Percentiles rank a stretch among this genome's conserved stretches.
Conservation (phyloP, 306 rosid species). For the Datisca glomerata region DNA sequence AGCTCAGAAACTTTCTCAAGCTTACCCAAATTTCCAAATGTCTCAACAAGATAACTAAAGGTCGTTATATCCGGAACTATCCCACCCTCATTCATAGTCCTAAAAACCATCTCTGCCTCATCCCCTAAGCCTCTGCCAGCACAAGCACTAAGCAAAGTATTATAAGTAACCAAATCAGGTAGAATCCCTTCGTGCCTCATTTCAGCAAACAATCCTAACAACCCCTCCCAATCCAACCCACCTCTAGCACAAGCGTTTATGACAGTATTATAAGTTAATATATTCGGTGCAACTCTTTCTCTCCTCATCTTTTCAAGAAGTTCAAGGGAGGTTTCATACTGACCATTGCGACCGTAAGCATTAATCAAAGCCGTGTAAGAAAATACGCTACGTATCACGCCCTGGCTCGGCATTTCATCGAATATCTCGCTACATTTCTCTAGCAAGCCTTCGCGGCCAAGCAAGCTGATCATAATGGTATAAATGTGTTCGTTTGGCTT, state of each 20-base stretch:
- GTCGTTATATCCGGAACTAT: constrained; percentile 73
- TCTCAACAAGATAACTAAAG: constrained; percentile 59
- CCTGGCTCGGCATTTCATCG: constrained; percentile 83
- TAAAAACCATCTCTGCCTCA: constrained; percentile 89
- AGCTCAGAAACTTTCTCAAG: constrained; percentile 70
- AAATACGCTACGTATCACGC: constrained; percentile 63
- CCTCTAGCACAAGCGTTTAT: constrained; percentile 92
- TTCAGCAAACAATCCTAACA: constrained; percentile 87
- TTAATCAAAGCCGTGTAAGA: constrained; percentile 84
- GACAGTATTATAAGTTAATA: constrained; percentile 79
- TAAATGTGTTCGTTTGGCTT: constrained; percentile 87
- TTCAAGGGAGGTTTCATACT: constrained; percentile 50
- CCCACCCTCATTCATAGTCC: constrained; percentile 95
- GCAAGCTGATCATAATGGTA: constrained; percentile 71
- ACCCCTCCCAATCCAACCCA: constrained; percentile 90
- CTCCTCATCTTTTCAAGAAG: constrained; percentile 62
- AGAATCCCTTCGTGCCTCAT: constrained; percentile 95
- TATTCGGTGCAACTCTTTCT: constrained; percentile 64
- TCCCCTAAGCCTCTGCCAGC: constrained; percentile 71
- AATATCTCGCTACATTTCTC: constrained; percentile 80
- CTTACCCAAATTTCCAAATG: constrained; percentile 63
- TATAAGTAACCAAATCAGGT: constrained; percentile 77
- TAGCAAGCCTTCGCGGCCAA: constrained; percentile 78
- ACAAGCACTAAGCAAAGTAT: constrained; percentile 86
- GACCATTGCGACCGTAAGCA: constrained; percentile 92